phyloP scores from a whole-genome alignment of 2,329 filamentous ascomycete genomes.

The Aspergillus luchuensis region DNA sequence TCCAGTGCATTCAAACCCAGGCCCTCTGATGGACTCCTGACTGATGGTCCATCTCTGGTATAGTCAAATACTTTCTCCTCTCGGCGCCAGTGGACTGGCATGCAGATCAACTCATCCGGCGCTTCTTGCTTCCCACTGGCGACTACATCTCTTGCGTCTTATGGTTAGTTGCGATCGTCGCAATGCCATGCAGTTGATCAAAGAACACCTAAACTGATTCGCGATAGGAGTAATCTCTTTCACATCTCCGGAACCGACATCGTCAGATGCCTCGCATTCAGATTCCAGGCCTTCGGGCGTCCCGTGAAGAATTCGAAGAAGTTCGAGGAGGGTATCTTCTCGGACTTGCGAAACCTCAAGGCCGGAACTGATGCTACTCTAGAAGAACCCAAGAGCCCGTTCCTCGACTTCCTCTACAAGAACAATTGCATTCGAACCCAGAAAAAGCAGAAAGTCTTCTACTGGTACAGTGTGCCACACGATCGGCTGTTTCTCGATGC shows the following conservation, averaged over 20 bases:
- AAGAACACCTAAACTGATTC: constrained; percentile 18
- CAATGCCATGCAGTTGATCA: constrained; percentile 12
- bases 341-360: constrained; percentile 95
- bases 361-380: constrained; percentile 96
- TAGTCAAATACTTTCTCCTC: constrained; percentile 99
- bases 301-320: constrained; percentile 99
- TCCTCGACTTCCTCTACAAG: constrained; percentile 99
- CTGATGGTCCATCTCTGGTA: constrained; percentile 13
- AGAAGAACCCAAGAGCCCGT: constrained; percentile 97
- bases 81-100: constrained; percentile 98
- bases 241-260: constrained; percentile 99
- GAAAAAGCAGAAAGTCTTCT: constrained; percentile 99
- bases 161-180: constrained; percentile 60
- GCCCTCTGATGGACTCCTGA: neutral
- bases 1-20: neutral
- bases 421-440: constrained; percentile 99
- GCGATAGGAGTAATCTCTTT: constrained; percentile 87
- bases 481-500: constrained; percentile 97
- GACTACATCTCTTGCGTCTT: constrained; percentile 99
- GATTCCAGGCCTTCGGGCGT: constrained; percentile 97
- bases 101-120: constrained; percentile 91
- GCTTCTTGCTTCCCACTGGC: constrained; percentile 92
- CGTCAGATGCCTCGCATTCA: constrained; percentile 94
- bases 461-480: constrained; percentile 99
- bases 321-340: constrained; percentile 99